Base-by-base conservation (phyloP, 495 filamentous ascomycete genomes). In the Thermochaetoides thermophila region DNA sequence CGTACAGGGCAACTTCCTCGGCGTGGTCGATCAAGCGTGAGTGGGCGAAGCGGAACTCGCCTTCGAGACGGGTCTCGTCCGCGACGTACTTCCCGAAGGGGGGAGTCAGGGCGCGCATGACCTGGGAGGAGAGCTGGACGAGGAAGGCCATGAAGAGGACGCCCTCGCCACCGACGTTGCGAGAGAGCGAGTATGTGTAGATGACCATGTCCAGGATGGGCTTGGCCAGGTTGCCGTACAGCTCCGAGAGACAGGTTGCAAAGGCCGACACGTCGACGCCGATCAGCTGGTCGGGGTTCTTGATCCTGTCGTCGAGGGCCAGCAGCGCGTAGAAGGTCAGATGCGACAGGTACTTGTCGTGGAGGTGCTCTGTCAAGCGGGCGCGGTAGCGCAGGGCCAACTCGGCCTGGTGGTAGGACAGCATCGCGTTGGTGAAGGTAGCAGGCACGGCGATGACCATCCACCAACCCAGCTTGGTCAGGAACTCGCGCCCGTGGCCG, bases 251-350 rank as follows among this genome's bases (percentile, higher is more conserved):
- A 40, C 81, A 89, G 49, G 93, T 92, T 6, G 87, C 89, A 63
- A 96, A 97, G 43, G 85, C 84, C 32, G 87, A 76, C 3, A 96
- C 84, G 49, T 97, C 89, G 7, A 95, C 85, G 0, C 86, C 86
- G 45, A 97, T 93, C 11, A 96, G 73, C 57, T 97, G 89, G 56
- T 97, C 89, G 6, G 89, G 84, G 48, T 97, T 97, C 64, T 94
- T 94, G 64, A 97, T 93, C 39, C 89, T 79, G 53, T 97, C 89
- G 43, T 97, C 89, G 23, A 97, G 62, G 2, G 91, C 84, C 1
- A 84, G 91, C 27, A 97, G 80, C 4, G 84, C 82, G 57, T 97
- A 97, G 58, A 95, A 97, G 0, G 89, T 96, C 79, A 97, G 84
- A 28, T 95, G 77, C 7, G 78, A 83, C 11, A 97, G 71, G 52